Evolutionary conservation across 257 asterid species (phyloP).

Genomic region (Solanum chilense): DNA sequence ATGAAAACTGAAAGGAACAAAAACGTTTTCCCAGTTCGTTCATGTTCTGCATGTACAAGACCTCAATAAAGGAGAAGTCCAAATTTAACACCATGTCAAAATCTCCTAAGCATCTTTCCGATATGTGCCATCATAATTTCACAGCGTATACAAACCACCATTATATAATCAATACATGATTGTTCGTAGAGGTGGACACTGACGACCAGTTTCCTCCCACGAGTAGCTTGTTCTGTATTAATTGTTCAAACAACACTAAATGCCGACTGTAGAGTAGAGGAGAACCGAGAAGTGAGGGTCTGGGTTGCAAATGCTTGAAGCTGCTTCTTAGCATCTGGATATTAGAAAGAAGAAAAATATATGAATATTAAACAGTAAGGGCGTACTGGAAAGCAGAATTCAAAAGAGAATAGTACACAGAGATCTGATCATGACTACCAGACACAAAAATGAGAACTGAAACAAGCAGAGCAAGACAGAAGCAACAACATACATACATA

Average conservation of each 20-base stretch:
- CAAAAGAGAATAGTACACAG: background rate
- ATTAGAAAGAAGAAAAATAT: background rate
- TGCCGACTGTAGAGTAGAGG: constrained; percentile 85
- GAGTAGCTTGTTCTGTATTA: background rate
- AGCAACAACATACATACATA: background rate
- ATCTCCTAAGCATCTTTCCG: background rate
- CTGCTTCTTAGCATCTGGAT: constrained; percentile 96
- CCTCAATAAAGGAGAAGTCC: background rate
- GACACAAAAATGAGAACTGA: background rate
- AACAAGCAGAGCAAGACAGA: background rate
- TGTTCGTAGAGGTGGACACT: background rate
- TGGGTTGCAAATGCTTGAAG: constrained; percentile 89
- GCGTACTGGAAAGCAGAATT: background rate
- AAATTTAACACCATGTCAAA: background rate
- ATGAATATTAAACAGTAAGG: background rate
- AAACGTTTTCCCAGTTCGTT: background rate
- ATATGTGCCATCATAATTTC: background rate
- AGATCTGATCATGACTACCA: background rate
- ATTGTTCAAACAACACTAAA: constrained; percentile 61
- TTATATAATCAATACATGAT: background rate
- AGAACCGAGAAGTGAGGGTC: constrained; percentile 76
- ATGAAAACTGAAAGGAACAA: background rate
- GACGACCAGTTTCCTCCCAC: background rate
- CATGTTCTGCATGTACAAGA: constrained; percentile 6
- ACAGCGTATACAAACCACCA: background rate